A percentile compares a stretch with the other conserved stretches of the same genome.
Evolutionary conservation across 1,139 yeast species (phyloP).

Genomic region (Kodamaea derodonti): DNA sequence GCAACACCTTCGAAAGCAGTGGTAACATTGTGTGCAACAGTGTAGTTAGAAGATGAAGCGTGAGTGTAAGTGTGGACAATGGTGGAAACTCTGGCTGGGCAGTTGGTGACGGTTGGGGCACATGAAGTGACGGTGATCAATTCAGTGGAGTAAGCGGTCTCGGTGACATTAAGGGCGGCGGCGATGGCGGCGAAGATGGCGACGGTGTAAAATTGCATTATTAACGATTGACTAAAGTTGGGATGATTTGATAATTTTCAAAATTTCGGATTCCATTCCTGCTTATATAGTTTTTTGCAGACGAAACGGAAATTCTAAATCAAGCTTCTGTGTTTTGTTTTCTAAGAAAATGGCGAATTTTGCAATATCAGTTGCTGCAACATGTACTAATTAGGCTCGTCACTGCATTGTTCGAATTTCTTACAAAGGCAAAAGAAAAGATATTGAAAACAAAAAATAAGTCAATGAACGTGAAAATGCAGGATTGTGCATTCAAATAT

Average conservation of each 20-base stretch:
- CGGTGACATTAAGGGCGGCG: slow-evolving; percentile 15
- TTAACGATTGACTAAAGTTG: slow-evolving; percentile 23
- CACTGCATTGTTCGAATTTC: too few relatives aligned
- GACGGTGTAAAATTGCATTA: slow-evolving; percentile 19
- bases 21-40: slow-evolving; percentile 4
- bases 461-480: too few relatives aligned
- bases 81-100: slow-evolving; percentile 17
- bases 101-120: slow-evolving; percentile 18
- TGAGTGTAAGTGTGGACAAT: neutral
- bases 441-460: too few relatives aligned
- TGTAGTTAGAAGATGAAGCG: slow-evolving; percentile 3
- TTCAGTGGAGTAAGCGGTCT: slow-evolving; percentile 16
- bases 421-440: too few relatives aligned
- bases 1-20: slow-evolving; percentile 6
- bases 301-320: neutral
- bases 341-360: too few relatives aligned
- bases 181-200: slow-evolving; percentile 14
- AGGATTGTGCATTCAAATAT: too few relatives aligned
- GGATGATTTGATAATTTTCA: slow-evolving; percentile 10
- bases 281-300: neutral
- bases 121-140: slow-evolving; percentile 31
- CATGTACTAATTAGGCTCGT: too few relatives aligned
- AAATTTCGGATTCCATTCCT: neutral
- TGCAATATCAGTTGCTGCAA: too few relatives aligned
- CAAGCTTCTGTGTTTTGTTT: neutral